phyloP scores from a whole-genome alignment of 495 filamentous ascomycete species.

The Rostrohypoxylon terebratum region DNA sequence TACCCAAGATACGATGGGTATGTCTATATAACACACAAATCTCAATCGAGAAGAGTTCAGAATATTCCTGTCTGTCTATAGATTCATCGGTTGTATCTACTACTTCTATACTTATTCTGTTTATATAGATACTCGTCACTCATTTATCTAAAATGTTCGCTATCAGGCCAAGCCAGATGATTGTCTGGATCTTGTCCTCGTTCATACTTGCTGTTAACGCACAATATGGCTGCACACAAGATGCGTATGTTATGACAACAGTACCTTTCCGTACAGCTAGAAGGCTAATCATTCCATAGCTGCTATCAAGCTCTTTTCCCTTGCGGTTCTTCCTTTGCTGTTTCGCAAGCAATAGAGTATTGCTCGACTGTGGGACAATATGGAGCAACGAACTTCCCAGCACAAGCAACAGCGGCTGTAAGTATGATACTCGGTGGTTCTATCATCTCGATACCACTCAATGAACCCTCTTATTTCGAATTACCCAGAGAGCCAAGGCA shows the following conservation, averaged over 20 bases:
- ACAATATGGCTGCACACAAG: conserved; percentile 39
- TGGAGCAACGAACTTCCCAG: conserved; percentile 45
- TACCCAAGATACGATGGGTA: neutral
- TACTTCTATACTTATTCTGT: neutral
- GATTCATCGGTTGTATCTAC: neutral
- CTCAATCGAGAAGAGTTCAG: neutral
- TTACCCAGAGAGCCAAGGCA: neutral
- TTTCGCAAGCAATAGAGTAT: conserved; percentile 39
- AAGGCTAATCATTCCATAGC: conserved; percentile 26
- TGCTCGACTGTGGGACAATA: conserved; percentile 47
- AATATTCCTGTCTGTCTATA: neutral
- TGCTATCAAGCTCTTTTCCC: conserved; percentile 48
- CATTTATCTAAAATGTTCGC: conserved; percentile 24
- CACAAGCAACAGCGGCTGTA: conserved; percentile 42
- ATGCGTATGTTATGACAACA: conserved; percentile 25
- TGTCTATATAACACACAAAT: conserved; percentile 17
- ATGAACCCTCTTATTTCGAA: neutral
- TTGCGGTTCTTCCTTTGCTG: conserved; percentile 36
- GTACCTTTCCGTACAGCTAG: neutral
- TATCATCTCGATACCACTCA: neutral
- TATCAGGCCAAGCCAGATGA: conserved; percentile 31
- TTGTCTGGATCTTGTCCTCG: conserved; percentile 37
- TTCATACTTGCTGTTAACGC: conserved; percentile 34
- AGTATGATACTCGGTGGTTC: conserved; percentile 12
- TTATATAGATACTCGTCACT: conserved; percentile 16